These are phyloP conservation scores for Zalaria obscura DNA, from an alignment of 2,329 filamentous ascomycete species.

Conservation along the genomic window DNA sequence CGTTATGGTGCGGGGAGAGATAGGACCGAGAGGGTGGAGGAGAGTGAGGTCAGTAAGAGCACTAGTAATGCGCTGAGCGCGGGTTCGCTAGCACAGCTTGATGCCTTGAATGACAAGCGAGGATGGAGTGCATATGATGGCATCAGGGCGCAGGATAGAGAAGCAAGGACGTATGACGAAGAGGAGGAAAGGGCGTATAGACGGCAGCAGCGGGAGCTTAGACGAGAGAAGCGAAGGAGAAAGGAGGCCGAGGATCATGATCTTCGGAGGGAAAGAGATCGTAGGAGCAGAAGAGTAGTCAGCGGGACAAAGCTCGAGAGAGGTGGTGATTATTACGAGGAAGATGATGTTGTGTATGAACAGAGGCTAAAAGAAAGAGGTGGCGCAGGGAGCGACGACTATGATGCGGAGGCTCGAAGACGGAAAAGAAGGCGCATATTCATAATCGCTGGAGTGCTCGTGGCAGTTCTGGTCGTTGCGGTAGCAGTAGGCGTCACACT, in stretches of 20 bases:
- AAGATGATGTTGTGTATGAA: slow-evolving; percentile 23
- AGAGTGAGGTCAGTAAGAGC: neutral
- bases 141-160: neutral
- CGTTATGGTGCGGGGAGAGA: neutral
- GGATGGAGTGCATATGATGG: slow-evolving; percentile 4
- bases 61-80: slow-evolving; percentile 28
- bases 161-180: slow-evolving; percentile 2
- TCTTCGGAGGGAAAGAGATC: slow-evolving; percentile 20
- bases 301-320: slow-evolving; percentile 32
- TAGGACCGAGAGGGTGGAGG: neutral
- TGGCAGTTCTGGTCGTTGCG: slow-evolving; percentile 30
- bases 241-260: slow-evolving; percentile 16
- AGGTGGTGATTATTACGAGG: slow-evolving; percentile 21
- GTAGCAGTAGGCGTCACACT: slow-evolving; percentile 33
- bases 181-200: slow-evolving; percentile 3
- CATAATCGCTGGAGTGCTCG: slow-evolving; percentile 28
- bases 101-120: slow-evolving; percentile 25
- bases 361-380: slow-evolving; percentile 26
- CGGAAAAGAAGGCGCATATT: slow-evolving; percentile 42
- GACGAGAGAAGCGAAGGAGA: slow-evolving; percentile 13
- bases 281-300: slow-evolving; percentile 24
- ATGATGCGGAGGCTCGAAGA: slow-evolving; percentile 21
- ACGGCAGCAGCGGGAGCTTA: slow-evolving; percentile 4
- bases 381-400: slow-evolving; percentile 17
- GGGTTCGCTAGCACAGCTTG: slow-evolving; percentile 51